Conservation (phyloP, 2,329 filamentous ascomycete genomes). For the Scedosporium aurantiacum region DNA sequence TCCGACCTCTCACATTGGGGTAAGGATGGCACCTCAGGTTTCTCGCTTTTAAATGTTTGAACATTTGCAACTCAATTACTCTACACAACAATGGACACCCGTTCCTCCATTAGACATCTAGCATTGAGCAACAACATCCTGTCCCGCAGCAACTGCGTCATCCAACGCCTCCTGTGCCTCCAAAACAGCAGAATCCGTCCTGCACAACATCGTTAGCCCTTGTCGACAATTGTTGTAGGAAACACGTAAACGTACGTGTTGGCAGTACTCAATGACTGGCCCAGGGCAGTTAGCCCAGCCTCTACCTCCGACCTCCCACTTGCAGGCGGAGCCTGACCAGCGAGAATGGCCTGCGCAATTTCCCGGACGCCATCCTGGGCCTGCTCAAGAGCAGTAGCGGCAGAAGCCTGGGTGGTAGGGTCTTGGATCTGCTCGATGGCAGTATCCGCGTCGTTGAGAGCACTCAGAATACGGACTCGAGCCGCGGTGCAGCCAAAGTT, state of each 20-base stretch:
- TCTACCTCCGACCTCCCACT: slow-evolving; percentile 3
- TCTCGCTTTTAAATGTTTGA: too few relatives aligned
- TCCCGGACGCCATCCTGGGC: slow-evolving; percentile 3
- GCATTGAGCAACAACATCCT: slow-evolving; percentile 1
- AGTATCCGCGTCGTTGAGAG: slow-evolving; percentile 5
- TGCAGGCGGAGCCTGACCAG: slow-evolving; percentile 3
- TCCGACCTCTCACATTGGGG: too few relatives aligned
- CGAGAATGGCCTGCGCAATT: slow-evolving; percentile 7
- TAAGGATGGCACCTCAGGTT: too few relatives aligned
- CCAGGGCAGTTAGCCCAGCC: slow-evolving; percentile 5
- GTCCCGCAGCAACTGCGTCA: neutral
- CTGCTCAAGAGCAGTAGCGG: slow-evolving; percentile 4
- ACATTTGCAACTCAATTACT: too few relatives aligned
- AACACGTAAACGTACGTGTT: neutral
- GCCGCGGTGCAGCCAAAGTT: slow-evolving; percentile 8
- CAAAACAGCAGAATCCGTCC: slow-evolving; percentile 4
- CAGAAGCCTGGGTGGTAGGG: slow-evolving; percentile 1
- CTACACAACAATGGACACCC: too few relatives aligned
- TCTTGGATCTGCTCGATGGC: slow-evolving; percentile 5
- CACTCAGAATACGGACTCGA: slow-evolving; percentile 7
- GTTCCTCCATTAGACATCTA: neutral
- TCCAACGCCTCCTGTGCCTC: neutral
- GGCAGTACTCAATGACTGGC: neutral
- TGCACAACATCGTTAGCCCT: neutral
- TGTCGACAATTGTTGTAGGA: neutral